Evolutionary conservation across 148 eudicot genomes (phyloP), one percentile per base, ranked within the genome.

Genomic region (Limonium bicolor): DNA sequence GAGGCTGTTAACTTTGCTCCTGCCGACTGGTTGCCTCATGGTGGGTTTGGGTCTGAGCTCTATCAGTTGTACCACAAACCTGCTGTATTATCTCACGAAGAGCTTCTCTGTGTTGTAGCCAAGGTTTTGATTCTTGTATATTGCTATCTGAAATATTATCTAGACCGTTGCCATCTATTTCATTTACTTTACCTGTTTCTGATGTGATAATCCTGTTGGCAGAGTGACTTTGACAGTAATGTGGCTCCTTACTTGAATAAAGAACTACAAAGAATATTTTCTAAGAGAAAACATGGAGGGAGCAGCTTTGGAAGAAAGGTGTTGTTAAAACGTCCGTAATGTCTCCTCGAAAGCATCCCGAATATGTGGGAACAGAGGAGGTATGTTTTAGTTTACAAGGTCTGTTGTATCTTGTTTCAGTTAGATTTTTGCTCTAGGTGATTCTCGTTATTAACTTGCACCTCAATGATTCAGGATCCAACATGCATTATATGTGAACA

Each of bases 1-100:
- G 99, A 92, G 72, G 99, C 99, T 16, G 99, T 92, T 51, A 92
- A 92, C 70, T 92, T 92, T 72, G 99, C 99, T 54, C 99, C 99
- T 47, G 99, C 95, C 65, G 99, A 92, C 65, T 92, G 99, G 99
- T 59, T 92, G 54, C 99, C 95, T 53, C 84, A 92, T 69, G 99
- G 99, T 51, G 86, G 95, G 53, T 71, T 77, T 70, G 99, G 86
- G 55, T 77, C 95, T 53, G 94, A 73, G 67, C 82, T 85, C 36
- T 92, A 92, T 56, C 72, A 77, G 72, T 71, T 57, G 56, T 92
- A 78, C 64, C 95, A 59, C 62, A 92, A 76, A 73, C 64, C 87
- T 53, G 80, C 95, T 63, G 99, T 92, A 37, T 65, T 92, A 52
- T 92, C 94, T 48, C 99, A 92, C 12, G 95, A 92, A 65, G 99